Conservation (phyloP, 495 filamentous ascomycete species). For the Geoglossum glabrum region DNA sequence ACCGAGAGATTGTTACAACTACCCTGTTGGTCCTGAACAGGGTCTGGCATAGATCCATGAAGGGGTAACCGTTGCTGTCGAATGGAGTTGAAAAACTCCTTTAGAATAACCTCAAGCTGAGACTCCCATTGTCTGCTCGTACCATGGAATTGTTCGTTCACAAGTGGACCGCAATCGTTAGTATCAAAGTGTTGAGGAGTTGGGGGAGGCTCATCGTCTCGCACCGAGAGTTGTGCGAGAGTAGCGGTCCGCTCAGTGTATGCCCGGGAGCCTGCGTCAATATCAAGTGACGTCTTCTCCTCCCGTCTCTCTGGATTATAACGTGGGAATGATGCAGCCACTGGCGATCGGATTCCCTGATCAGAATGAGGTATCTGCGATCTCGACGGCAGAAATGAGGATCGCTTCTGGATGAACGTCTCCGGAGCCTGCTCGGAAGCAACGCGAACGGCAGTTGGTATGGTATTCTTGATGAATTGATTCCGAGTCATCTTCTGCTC, state of each 20-base stretch:
- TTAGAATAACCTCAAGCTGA: constrained; percentile 74
- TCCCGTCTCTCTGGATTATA: neutral
- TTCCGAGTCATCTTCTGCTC: constrained; percentile 86
- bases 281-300: constrained; percentile 15
- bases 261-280: constrained; percentile 2
- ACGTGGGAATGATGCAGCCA: neutral
- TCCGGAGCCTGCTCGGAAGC: constrained; percentile 47
- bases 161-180: constrained; percentile 37
- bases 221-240: neutral
- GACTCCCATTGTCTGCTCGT: constrained; percentile 66
- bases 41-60: constrained; percentile 35
- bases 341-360: neutral
- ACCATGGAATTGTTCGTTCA: constrained; percentile 60
- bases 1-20: constrained; percentile 26
- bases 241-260: neutral
- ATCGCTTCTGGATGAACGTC: constrained; percentile 16
- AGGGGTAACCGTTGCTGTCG: constrained; percentile 68
- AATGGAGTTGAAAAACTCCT: constrained; percentile 81
- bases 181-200: constrained; percentile 10
- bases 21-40: constrained; percentile 7
- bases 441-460: constrained; percentile 68
- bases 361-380: constrained; percentile 11
- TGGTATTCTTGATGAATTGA: constrained; percentile 92
- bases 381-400: neutral
- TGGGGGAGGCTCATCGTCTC: neutral